Percentiles rank a stretch among this genome's conserved stretches.
phyloP scores from a whole-genome alignment of 2,329 filamentous ascomycete species.

The Leptodontidium sp. region DNA sequence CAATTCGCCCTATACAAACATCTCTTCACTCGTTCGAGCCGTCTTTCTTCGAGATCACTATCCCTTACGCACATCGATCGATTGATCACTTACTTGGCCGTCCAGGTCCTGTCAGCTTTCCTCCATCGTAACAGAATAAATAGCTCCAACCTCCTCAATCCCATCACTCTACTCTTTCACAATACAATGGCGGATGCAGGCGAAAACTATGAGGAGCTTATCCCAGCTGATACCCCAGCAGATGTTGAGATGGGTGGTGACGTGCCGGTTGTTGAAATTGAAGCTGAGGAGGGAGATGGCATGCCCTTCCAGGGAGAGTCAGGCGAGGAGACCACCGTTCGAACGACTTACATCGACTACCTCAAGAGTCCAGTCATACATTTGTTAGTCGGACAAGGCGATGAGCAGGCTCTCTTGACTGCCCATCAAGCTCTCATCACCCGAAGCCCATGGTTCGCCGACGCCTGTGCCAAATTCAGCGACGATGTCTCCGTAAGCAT shows the following conservation, averaged over 20 bases:
- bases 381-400: slow-evolving; percentile 69
- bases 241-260: slow-evolving; percentile 44
- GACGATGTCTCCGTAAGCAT: slow-evolving; percentile 66
- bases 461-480: slow-evolving; percentile 67
- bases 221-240: slow-evolving; percentile 28
- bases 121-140: neutral
- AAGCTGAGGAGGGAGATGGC: slow-evolving; percentile 31
- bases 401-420: slow-evolving; percentile 68
- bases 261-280: slow-evolving; percentile 42
- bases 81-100: neutral
- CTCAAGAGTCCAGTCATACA: slow-evolving; percentile 75
- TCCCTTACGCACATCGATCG: neutral
- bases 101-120: neutral
- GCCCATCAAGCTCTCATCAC: slow-evolving; percentile 82
- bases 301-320: slow-evolving; percentile 37
- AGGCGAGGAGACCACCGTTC: slow-evolving; percentile 35
- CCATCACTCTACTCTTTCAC: neutral
- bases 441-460: slow-evolving; percentile 78
- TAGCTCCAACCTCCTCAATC: neutral
- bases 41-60: neutral
- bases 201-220: slow-evolving; percentile 32
- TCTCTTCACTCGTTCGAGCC: slow-evolving; percentile 15
- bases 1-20: neutral
- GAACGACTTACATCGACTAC: slow-evolving; percentile 61
- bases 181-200: slow-evolving; percentile 37